A percentile compares a stretch with the other conserved stretches of the same genome.
Conservation (phyloP, 2,329 filamentous ascomycete species). For the Ophiostoma tasmaniense region DNA sequence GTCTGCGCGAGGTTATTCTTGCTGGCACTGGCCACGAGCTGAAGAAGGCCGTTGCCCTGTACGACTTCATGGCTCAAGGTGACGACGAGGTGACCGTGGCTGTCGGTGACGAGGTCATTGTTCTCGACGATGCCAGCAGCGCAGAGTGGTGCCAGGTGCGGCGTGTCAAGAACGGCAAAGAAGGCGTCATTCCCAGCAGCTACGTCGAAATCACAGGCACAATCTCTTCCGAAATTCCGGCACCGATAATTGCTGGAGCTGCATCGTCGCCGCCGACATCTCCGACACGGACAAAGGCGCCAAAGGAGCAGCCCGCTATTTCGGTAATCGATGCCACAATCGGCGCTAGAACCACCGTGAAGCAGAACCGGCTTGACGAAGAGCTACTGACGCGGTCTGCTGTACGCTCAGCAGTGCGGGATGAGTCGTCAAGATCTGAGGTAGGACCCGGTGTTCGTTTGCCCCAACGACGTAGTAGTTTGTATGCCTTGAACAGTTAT, state of each 20-base stretch:
- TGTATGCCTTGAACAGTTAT: slow-evolving; percentile 53
- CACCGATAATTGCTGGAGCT: slow-evolving; percentile 38
- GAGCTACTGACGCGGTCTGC: slow-evolving; percentile 75
- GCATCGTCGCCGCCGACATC: slow-evolving; percentile 11
- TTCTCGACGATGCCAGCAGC: slow-evolving; percentile 83
- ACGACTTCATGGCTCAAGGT: slow-evolving; percentile 94
- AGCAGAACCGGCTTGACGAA: slow-evolving; percentile 73
- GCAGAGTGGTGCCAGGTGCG: slow-evolving; percentile 98
- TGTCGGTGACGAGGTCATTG: slow-evolving; percentile 79
- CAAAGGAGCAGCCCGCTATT: slow-evolving; percentile 32
- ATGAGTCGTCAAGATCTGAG: slow-evolving; percentile 54
- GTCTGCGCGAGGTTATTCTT: slow-evolving; percentile 74
- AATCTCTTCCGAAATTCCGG: slow-evolving; percentile 33
- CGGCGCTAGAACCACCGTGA: slow-evolving; percentile 54
- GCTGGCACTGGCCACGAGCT: slow-evolving; percentile 61
- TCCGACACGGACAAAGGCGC: background rate
- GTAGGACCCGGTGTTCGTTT: slow-evolving; percentile 71
- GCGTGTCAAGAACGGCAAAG: slow-evolving; percentile 80
- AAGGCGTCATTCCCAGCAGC: slow-evolving; percentile 92
- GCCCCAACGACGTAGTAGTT: slow-evolving; percentile 69
- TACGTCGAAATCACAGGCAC: slow-evolving; percentile 84
- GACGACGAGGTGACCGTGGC: slow-evolving; percentile 93
- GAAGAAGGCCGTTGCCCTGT: slow-evolving; percentile 80
- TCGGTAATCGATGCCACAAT: slow-evolving; percentile 44
- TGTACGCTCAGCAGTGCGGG: slow-evolving; percentile 49